Base-by-base conservation (phyloP, 2,329 filamentous ascomycete species). In the Fusarium fujikuroi region DNA sequence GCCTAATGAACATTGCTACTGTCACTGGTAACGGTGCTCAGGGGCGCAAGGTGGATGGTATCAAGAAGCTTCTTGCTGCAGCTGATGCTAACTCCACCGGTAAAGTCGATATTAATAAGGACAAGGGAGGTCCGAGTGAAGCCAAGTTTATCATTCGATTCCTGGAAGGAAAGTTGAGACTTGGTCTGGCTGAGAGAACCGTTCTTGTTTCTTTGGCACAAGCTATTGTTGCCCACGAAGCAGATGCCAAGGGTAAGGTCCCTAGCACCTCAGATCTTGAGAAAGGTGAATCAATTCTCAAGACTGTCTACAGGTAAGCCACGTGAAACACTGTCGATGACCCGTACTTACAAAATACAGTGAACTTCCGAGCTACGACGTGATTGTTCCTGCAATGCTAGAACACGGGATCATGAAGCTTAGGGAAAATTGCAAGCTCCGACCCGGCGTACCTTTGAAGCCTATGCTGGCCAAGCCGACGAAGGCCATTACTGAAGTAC, bases 401-500 rank as follows among this genome's bases (percentile, higher is more conserved):
- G 87, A 96, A 76, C 89, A 96, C 77, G 96, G 96, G 23, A 93
- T 99, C 70, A 90, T 92, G 84, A 91, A 95, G 42, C 84, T 99
- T 18, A 89, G 90, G 59, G 92, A 97, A 15, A 90, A 92, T 63
- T 98, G 96, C 88, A 97, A 97, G 81, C 88, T 99, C 49, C 93
- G 94, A 75, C 95, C 96, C 1, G 96, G 96, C 72, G 93, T 99
- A 21, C 96, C 96, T 1, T 87, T 99, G 66, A 99, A 99, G 83
- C 96, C 96, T 77, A 99, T 99, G 96, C 88, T 99, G 85, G 96
- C 96, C 25, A 98, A 98, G 79, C 96, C 96, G 7, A 99, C 96
- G 15, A 99, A 99, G 82, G 95, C 96, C 9, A 98, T 99, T 77
- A 97, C 95, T 2, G 96, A 99, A 83, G 96, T 99, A 1, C 88